A percentile compares a stretch with the other conserved stretches of the same genome.
These are phyloP conservation scores for Scenedesmus sp. DNA, from an alignment of 163 green algal species.

Conservation along the genomic window DNA sequence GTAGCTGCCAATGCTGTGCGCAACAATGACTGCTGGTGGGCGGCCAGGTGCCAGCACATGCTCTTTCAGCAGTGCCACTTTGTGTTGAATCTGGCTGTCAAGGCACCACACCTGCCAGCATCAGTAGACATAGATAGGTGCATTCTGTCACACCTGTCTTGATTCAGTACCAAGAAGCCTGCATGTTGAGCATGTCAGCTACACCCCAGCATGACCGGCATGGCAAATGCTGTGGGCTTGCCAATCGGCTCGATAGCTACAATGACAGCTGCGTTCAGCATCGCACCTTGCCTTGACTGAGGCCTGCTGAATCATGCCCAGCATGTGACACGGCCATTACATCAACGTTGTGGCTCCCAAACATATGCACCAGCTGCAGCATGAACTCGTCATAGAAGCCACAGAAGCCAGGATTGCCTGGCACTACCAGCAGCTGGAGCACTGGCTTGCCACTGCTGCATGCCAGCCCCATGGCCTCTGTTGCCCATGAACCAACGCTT, in stretches of 20 bases:
- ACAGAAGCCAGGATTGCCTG: conserved; percentile 57
- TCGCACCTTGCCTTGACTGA: neutral
- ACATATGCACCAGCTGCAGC: conserved; percentile 12
- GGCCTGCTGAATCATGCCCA: conserved; percentile 38
- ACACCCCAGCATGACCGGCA: no score
- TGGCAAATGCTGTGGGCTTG: no score
- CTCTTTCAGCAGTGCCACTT: conserved; percentile 60
- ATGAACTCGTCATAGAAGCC: conserved; percentile 41
- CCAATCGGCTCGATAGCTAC: no score
- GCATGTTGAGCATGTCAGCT: neutral
- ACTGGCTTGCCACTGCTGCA: neutral
- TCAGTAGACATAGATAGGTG: neutral
- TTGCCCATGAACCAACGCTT: conserved; percentile 20
- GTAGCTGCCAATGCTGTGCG: conserved; percentile 69
- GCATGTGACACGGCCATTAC: conserved; percentile 35
- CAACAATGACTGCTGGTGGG: conserved; percentile 60
- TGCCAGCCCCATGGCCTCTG: conserved; percentile 32
- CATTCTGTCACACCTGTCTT: neutral
- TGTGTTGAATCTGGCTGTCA: conserved; percentile 68
- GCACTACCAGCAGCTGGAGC: conserved; percentile 55
- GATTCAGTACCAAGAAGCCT: no score
- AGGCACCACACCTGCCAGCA: conserved; percentile 60
- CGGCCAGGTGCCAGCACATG: conserved; percentile 53
- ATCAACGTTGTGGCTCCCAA: conserved; percentile 7
- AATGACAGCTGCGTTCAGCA: neutral